Evolutionary conservation across 441 rosid species (phyloP), one percentile per base, ranked within the genome.

Genomic region (Gossypium lobatum): DNA sequence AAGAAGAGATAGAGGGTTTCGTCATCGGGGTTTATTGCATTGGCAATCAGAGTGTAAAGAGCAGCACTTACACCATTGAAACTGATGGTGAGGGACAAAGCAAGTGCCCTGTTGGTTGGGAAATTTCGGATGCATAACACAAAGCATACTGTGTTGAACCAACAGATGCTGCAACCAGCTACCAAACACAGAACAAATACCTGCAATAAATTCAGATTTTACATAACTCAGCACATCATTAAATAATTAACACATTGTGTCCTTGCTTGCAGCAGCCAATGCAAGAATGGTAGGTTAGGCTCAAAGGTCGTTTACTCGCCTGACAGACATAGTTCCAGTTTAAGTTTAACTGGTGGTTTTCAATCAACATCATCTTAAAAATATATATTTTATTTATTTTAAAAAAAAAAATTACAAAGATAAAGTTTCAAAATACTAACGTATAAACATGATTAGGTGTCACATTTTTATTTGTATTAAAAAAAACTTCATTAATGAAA

Each of bases 121-220:
- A 93, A 91, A 81, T 91, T 93, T 3, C 82, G 82, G 67, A 93
- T 82, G 88, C 98, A 91, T 73, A 91, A 78, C 70, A 91, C 84
- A 64, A 74, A 88, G 81, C 94, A 85, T 6, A 91, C 88, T 9
- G 97, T 93, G 84, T 93, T 93, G 87, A 93, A 93, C 98, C 96
- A 93, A 82, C 90, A 84, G 68, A 93, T 91, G 85, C 96, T 91
- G 74, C 94, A 80, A 6, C 98, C 96, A 17, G 94, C 87, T 37
- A 83, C 69, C 64, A 93, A 84, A 70, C 92, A 88, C 39, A 87
- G 81, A 2, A 88, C 62, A 79, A 91, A 82, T 16, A 90, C 90
- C 92, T 89, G 88, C 78, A 72, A 77, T 75, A 14, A 42, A 63
- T 39, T 58, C 18, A 31, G 7, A 31, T 5, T 31, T 31, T 31